Conservation (phyloP, 2,329 filamentous ascomycete species). For the Microthyrium microscopicum region DNA sequence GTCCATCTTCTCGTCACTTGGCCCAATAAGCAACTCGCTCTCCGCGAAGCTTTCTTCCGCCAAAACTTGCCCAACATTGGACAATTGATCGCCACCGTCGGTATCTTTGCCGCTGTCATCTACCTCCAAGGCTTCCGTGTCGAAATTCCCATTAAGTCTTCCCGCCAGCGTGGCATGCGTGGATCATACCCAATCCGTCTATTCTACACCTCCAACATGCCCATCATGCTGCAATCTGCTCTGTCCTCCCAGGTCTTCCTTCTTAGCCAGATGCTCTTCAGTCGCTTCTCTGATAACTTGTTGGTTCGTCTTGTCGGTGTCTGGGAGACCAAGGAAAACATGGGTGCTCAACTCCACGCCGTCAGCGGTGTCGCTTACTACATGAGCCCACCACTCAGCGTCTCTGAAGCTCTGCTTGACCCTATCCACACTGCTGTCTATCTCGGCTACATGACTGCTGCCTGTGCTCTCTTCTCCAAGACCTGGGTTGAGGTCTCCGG, state of each 20-base stretch:
- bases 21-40: constrained; percentile 97
- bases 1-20: constrained; percentile 97
- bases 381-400: constrained; percentile 96
- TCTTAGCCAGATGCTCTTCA: constrained; percentile 98
- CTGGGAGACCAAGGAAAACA: constrained; percentile 85
- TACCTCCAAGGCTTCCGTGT: constrained; percentile 99
- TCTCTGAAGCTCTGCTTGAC: constrained; percentile 91
- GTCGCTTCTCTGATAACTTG: constrained; percentile 96
- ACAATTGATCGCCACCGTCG: constrained; percentile 86
- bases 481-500: constrained; percentile 99
- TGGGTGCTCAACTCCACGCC: constrained; percentile 87
- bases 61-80: constrained; percentile 99
- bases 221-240: constrained; percentile 98
- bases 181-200: constrained; percentile 96
- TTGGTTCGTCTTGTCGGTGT: constrained; percentile 93
- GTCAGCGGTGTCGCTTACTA: constrained; percentile 94
- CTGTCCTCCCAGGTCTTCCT: constrained; percentile 98
- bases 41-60: constrained; percentile 97
- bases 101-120: constrained; percentile 94
- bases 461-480: constrained; percentile 98
- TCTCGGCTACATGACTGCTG: constrained; percentile 93
- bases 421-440: constrained; percentile 94
- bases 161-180: constrained; percentile 94
- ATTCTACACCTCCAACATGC: constrained; percentile 99
- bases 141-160: constrained; percentile 99